Conservation (phyloP, 2,329 filamentous ascomycete species). For the Calonectria montana region DNA sequence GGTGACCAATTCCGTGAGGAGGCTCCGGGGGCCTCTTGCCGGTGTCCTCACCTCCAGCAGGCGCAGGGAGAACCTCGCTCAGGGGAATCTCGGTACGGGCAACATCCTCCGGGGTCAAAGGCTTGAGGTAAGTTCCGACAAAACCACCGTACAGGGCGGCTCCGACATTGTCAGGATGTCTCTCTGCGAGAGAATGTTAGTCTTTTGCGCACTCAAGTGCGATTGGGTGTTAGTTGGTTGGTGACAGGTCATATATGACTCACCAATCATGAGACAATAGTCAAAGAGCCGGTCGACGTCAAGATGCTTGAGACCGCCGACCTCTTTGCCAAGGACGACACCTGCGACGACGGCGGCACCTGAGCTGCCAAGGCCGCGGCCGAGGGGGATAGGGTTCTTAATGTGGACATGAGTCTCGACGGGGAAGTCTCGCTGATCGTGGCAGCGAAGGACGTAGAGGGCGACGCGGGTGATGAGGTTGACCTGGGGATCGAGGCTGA, state of each 20-base stretch:
- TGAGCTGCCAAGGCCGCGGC: slow-evolving; percentile 92
- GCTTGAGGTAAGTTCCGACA: slow-evolving; percentile 95
- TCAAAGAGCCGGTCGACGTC: slow-evolving; percentile 88
- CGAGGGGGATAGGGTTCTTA: slow-evolving; percentile 93
- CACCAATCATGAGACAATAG: slow-evolving; percentile 96
- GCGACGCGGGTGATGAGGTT: slow-evolving; percentile 96
- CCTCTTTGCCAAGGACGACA: slow-evolving; percentile 91
- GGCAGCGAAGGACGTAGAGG: slow-evolving; percentile 93
- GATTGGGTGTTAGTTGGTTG: background rate
- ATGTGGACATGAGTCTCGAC: slow-evolving; percentile 91
- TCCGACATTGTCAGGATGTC: slow-evolving; percentile 94
- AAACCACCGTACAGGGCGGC: slow-evolving; percentile 96
- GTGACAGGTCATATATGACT: slow-evolving; percentile 34
- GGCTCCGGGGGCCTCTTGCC: slow-evolving; percentile 87
- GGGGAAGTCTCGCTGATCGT: slow-evolving; percentile 87
- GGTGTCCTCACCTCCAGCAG: slow-evolving; percentile 91
- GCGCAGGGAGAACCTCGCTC: slow-evolving; percentile 90
- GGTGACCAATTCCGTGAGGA: slow-evolving; percentile 93
- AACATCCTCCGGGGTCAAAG: slow-evolving; percentile 87
- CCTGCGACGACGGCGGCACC: slow-evolving; percentile 96
- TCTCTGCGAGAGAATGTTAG: slow-evolving; percentile 61
- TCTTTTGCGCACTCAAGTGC: background rate
- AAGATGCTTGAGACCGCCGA: slow-evolving; percentile 80
- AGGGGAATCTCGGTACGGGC: slow-evolving; percentile 93
- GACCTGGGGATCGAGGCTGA: slow-evolving; percentile 83